A percentile compares a stretch with the other conserved stretches of the same genome.
Conservation (phyloP, 306 rosid species). For the Cyclanthera cordifolia region DNA sequence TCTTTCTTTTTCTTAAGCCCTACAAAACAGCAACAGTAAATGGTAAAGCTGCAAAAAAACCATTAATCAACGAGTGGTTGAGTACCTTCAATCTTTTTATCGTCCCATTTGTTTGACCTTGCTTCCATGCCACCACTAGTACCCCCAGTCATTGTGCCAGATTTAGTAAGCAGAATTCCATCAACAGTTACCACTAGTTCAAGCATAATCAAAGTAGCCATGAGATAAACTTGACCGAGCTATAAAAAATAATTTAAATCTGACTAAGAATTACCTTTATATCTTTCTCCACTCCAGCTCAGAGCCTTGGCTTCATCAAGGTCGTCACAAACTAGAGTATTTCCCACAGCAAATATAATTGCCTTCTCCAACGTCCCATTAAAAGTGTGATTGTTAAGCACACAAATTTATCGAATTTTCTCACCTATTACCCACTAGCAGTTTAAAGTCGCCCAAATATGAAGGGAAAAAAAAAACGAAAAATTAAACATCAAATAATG, state of each 20-base stretch:
- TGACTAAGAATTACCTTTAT: slow-evolving; percentile 48
- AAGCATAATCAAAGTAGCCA: slow-evolving; percentile 13
- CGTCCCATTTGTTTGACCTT: slow-evolving; percentile 94
- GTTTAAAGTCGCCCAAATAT: neutral
- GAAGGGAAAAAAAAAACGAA: neutral
- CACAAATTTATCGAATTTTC: slow-evolving; percentile 23
- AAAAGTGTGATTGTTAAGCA: slow-evolving; percentile 73
- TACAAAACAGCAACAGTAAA: slow-evolving; percentile 25
- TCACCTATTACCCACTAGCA: slow-evolving; percentile 4
- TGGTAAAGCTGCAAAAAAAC: slow-evolving; percentile 13
- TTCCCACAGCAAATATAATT: slow-evolving; percentile 87
- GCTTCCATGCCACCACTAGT: slow-evolving; percentile 99
- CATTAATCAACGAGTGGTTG: slow-evolving; percentile 5
- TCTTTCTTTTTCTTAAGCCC: slow-evolving; percentile 70
- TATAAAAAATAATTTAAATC: neutral
- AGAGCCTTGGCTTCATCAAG: slow-evolving; percentile 89
- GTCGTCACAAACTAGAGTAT: slow-evolving; percentile 91
- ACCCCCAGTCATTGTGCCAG: slow-evolving; percentile 99
- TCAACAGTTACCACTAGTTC: slow-evolving; percentile 88
- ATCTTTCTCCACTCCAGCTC: slow-evolving; percentile 95
- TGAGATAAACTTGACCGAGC: slow-evolving; percentile 3
- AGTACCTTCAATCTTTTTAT: slow-evolving; percentile 88
- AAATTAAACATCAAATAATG: neutral
- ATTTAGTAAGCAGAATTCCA: slow-evolving; percentile 83
- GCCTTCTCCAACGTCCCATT: slow-evolving; percentile 93